Evolutionary conservation across 2,329 filamentous ascomycete species (phyloP).

Genomic region (Tolypocladium tropicale): DNA sequence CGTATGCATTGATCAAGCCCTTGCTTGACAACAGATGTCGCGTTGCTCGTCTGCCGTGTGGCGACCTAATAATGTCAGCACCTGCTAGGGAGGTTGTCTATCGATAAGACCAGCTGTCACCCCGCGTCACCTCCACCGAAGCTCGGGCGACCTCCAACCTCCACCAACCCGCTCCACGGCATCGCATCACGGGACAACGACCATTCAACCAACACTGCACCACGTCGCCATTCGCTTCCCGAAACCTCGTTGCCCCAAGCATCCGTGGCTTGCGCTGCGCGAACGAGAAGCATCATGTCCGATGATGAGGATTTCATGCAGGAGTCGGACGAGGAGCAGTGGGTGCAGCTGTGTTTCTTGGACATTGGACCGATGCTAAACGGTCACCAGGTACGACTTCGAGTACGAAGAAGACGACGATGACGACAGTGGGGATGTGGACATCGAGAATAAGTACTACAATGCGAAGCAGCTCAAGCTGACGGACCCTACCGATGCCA

Average conservation of each 20-base stretch:
- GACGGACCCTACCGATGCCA: constrained; percentile 76
- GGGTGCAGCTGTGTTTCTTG: constrained; percentile 5
- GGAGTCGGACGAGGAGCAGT: constrained; percentile 37
- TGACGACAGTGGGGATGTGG: constrained; percentile 77
- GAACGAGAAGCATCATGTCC: constrained; percentile 28
- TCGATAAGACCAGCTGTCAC: neutral
- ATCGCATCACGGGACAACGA: neutral
- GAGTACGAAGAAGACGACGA: constrained; percentile 93
- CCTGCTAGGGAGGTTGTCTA: neutral
- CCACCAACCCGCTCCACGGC: neutral
- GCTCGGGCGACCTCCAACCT: neutral
- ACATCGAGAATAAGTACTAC: constrained; percentile 99
- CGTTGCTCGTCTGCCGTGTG: no score
- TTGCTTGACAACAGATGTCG: no score
- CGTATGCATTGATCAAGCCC: no score
- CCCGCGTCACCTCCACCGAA: neutral
- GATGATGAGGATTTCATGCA: constrained; percentile 42
- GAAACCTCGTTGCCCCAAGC: neutral
- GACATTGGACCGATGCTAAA: constrained; percentile 2
- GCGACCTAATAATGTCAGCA: no score
- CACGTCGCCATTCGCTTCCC: neutral
- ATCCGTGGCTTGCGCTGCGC: neutral
- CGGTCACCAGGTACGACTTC: constrained; percentile 66
- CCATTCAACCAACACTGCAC: neutral
- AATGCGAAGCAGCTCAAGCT: constrained; percentile 96